A percentile compares a stretch with the other conserved stretches of the same genome.
Conservation (phyloP, 257 asterid species). For the Gentiana straminea region DNA sequence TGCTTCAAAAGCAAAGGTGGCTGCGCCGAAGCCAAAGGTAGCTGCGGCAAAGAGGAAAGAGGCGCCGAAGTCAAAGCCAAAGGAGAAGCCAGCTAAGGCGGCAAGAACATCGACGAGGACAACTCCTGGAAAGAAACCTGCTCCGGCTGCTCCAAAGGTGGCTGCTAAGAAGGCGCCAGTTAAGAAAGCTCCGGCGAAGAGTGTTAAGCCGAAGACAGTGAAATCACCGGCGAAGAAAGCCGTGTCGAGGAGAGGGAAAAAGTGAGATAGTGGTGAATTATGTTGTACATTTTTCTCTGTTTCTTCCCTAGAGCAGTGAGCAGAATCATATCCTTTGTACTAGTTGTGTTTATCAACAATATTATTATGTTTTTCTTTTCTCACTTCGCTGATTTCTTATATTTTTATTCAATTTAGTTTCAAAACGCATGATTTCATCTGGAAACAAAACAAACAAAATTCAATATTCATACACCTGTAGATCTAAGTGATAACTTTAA, state of each 20-base stretch:
- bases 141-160: conserved; percentile 24
- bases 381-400: too few species aligned
- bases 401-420: too few species aligned
- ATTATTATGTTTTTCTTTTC: too few species aligned
- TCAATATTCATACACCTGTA: too few species aligned
- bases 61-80: conserved; percentile 15
- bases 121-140: conserved; percentile 31
- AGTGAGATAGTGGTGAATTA: conserved; percentile 14
- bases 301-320: too few species aligned
- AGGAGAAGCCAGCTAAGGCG: conserved; percentile 44
- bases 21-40: conserved; percentile 12
- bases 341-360: too few species aligned
- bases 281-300: too few species aligned
- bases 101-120: conserved; percentile 37
- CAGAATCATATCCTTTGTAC: too few species aligned
- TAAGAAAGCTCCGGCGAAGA: conserved; percentile 16
- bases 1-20: conserved; percentile 3
- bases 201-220: conserved; percentile 13
- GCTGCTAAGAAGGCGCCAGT: background rate
- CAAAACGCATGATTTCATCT: too few species aligned
- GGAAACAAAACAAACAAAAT: too few species aligned
- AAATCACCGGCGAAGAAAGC: conserved; percentile 16
- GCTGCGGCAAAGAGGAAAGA: conserved; percentile 15
- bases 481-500: too few species aligned
- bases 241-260: conserved; percentile 27